Conservation (phyloP, 2,329 filamentous ascomycete genomes). For the Colletotrichum tamarilloi region DNA sequence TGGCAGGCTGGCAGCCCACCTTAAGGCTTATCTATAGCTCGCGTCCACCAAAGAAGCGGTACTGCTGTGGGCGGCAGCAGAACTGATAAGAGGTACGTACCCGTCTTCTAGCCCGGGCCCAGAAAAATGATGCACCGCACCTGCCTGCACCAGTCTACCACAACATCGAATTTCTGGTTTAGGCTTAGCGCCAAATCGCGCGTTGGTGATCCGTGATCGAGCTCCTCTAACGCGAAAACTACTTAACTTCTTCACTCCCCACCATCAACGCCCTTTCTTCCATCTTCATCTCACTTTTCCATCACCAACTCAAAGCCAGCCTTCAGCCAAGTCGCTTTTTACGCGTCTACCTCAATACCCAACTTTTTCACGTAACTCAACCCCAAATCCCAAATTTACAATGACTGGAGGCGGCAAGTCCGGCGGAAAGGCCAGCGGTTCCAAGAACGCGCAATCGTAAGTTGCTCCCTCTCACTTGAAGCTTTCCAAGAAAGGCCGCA, state of each 20-base stretch:
- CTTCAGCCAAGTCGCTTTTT: conserved; percentile 33
- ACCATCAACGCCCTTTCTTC: conserved; percentile 48
- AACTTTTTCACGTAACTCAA: conserved; percentile 43
- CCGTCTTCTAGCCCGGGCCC: background rate
- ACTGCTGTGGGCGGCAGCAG: background rate
- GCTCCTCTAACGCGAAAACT: conserved; percentile 60
- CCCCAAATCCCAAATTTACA: conserved; percentile 68
- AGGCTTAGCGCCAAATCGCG: conserved; percentile 43
- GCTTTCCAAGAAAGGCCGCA: conserved; percentile 1
- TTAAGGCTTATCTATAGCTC: too few relatives aligned
- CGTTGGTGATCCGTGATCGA: conserved; percentile 63
- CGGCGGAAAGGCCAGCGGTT: conserved; percentile 98
- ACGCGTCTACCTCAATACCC: conserved; percentile 18
- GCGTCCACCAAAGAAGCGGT: too few relatives aligned
- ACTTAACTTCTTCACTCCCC: conserved; percentile 65
- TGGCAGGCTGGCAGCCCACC: too few relatives aligned
- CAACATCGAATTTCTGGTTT: conserved; percentile 37
- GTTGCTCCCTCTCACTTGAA: conserved; percentile 51
- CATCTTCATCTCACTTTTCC: conserved; percentile 45
- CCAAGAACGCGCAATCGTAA: conserved; percentile 99
- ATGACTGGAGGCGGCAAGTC: conserved; percentile 99
- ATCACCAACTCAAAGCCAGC: conserved; percentile 40
- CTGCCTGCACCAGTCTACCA: conserved; percentile 4
- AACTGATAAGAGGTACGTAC: conserved; percentile 21
- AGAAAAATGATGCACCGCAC: conserved; percentile 27